Evolutionary conservation across 768 basidiomycete species (phyloP), one percentile per base, ranked within the genome.

Genomic region (Leucogyrophana mollusca): DNA sequence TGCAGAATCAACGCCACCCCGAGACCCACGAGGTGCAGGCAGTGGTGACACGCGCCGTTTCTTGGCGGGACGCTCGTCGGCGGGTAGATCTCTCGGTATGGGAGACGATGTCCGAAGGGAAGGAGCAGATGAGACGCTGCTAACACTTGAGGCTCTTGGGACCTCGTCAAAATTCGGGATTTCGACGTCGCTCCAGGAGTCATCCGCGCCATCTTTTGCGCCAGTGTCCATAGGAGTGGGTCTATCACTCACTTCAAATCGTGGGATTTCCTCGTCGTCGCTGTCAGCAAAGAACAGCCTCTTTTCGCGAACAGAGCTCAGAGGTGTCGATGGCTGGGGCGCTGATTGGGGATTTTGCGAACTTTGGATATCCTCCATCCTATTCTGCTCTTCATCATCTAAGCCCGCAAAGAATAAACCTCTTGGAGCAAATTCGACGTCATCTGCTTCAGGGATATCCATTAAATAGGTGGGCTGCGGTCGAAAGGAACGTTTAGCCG

Each of bases 321-420:
- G 47, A 4, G 45, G 45, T 16, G 40, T 42, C 18, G 38, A 23
- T n/a, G 21, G 20, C 14, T 16, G 22, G 44, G 40, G 21, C 39
- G 49, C 3, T 25, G 45, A 42, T 16, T 51, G 51, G 4, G 22
- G 20, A 25, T 40, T 23, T 18, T 23, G 30, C 9, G 30, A 23
- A 25, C n/a, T 14, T 23, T 47, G 39, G 23, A 37, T 35, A n/a
- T 18, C 32, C 33, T 40, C 21, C 43, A 43, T 25, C 32, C 21
- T 24, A 17, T 11, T n/a, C 16, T 69, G 69, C 7, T 69, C 71
- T 37, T 80, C 73, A 45, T 79, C 82, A 27, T 71, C 71, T 13
- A 83, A 79, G 27, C 73, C 74, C 30, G 79, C 77, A 60, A 87
- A 86, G 58, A 87, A 87, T 9, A 77, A 63, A 6, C 61, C 64